Conservation (phyloP, 1,284 basidiomycete species). For the Cutaneotrichosporon sp. region DNA sequence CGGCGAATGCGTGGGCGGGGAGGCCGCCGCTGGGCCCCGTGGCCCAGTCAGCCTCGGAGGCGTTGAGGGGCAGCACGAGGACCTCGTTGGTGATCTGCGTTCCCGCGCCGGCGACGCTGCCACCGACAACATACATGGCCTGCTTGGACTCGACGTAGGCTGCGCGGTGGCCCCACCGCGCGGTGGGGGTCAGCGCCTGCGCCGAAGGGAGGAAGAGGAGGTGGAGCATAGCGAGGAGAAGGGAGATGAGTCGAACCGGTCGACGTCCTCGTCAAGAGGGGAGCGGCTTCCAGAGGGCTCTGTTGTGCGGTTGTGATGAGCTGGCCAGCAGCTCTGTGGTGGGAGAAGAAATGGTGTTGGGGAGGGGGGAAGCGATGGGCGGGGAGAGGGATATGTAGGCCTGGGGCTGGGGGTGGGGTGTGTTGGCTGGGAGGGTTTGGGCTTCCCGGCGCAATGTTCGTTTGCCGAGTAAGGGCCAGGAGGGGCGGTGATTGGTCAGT, state of each 20-base stretch:
- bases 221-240: slow-evolving; percentile 13
- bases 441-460: too few species aligned
- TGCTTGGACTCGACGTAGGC: slow-evolving; percentile 45
- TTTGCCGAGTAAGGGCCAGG: too few species aligned
- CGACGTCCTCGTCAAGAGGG: slow-evolving; percentile 23
- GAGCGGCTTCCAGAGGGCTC: slow-evolving; percentile 1
- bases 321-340: slow-evolving; percentile 42
- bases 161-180: slow-evolving; percentile 53
- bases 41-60: slow-evolving; percentile 40
- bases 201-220: slow-evolving; percentile 27
- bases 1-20: slow-evolving; percentile 51
- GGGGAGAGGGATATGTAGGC: neutral
- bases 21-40: slow-evolving; percentile 39
- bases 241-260: slow-evolving; percentile 3
- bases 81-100: slow-evolving; percentile 54
- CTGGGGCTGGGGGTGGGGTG: neutral
- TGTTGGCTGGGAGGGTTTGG: too few species aligned
- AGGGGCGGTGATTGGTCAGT: neutral
- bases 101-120: slow-evolving; percentile 37
- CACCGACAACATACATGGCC: slow-evolving; percentile 52
- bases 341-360: slow-evolving; percentile 15
- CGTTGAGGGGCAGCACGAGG: slow-evolving; percentile 46
- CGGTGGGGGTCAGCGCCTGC: slow-evolving; percentile 33
- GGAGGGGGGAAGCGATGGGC: slow-evolving; percentile 9
- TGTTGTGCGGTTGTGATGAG: slow-evolving; percentile 29